Evolutionary conservation across 495 filamentous ascomycete species (phyloP).

Genomic region (Jackrogersella minutella): DNA sequence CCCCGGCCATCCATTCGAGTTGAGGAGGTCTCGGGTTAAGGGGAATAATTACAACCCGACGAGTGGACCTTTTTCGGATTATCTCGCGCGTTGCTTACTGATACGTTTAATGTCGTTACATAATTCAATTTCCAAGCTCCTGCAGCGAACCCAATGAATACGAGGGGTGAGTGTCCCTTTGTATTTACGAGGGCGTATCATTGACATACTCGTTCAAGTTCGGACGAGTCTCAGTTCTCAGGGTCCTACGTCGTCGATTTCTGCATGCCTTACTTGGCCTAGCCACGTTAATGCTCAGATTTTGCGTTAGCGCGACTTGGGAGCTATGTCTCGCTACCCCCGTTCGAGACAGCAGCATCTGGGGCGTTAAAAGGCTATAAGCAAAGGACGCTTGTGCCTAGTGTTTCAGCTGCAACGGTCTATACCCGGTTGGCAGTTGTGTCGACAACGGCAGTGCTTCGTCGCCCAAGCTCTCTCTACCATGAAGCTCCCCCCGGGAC

Average conservation of each 20-base stretch:
- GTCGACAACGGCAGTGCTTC: slow-evolving; percentile 7
- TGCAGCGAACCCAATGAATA: slow-evolving; percentile 17
- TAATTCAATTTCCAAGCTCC: slow-evolving; percentile 23
- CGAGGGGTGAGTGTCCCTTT: slow-evolving; percentile 6
- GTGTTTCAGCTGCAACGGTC: slow-evolving; percentile 27
- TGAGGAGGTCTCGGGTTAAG: neutral
- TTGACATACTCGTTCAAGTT: slow-evolving; percentile 1
- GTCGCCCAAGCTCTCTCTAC: neutral
- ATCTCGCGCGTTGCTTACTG: slow-evolving; percentile 24
- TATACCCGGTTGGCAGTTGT: neutral
- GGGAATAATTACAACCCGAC: slow-evolving; percentile 11
- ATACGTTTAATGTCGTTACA: slow-evolving; percentile 17
- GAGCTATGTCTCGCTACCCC: slow-evolving; percentile 6
- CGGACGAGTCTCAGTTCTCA: slow-evolving; percentile 7
- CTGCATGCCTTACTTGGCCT: slow-evolving; percentile 16
- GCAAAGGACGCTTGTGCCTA: neutral
- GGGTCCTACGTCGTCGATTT: slow-evolving; percentile 26
- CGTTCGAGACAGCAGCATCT: slow-evolving; percentile 5
- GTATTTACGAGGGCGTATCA: slow-evolving; percentile 7
- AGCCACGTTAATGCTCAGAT: slow-evolving; percentile 13
- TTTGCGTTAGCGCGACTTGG: slow-evolving; percentile 24
- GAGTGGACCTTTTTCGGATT: slow-evolving; percentile 16
- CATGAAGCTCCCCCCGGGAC: slow-evolving; percentile 10
- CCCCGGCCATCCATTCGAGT: neutral
- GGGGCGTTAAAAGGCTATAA: neutral